Conservation (phyloP, 306 rosid species). For the Medicago arabica region DNA sequence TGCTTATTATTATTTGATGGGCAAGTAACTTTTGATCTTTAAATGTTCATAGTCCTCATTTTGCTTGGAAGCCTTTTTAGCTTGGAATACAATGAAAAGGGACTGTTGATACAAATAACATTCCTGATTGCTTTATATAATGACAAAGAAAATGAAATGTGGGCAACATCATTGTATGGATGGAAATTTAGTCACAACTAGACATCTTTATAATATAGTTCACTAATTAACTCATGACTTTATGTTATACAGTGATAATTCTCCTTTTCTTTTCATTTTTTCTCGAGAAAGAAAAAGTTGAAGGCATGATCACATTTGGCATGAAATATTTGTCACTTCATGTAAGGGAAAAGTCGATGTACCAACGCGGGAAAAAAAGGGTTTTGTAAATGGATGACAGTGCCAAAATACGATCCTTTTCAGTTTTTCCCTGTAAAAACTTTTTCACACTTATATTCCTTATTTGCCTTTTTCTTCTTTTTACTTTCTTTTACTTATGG, state of each 20-base stretch:
- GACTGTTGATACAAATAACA: slow-evolving; percentile 48
- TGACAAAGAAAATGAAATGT: slow-evolving; percentile 57
- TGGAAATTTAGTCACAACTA: slow-evolving; percentile 68
- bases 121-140: slow-evolving; percentile 44
- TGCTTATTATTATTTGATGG: slow-evolving; percentile 23
- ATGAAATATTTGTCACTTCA: slow-evolving; percentile 62
- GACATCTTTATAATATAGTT: slow-evolving; percentile 1
- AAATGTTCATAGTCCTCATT: slow-evolving; percentile 44
- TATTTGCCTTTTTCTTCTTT: slow-evolving; percentile 20
- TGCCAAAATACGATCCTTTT: not conserved
- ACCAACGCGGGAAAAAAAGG: slow-evolving; percentile 42
- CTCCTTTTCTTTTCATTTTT: slow-evolving; percentile 43
- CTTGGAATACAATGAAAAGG: slow-evolving; percentile 71
- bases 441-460: slow-evolving; percentile 41
- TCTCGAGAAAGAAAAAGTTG: slow-evolving; percentile 47
- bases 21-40: slow-evolving; percentile 49
- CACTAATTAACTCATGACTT: slow-evolving; percentile 53
- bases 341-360: slow-evolving; percentile 64
- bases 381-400: slow-evolving; percentile 70
- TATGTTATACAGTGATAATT: slow-evolving; percentile 44
- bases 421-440: slow-evolving; percentile 46
- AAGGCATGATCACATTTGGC: slow-evolving; percentile 52
- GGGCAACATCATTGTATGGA: slow-evolving; percentile 60
- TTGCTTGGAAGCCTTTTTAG: slow-evolving; percentile 72
- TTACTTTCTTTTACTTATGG: not conserved